phyloP scores from a whole-genome alignment of 805 yeast genomes.

The Teunomyces stri region DNA sequence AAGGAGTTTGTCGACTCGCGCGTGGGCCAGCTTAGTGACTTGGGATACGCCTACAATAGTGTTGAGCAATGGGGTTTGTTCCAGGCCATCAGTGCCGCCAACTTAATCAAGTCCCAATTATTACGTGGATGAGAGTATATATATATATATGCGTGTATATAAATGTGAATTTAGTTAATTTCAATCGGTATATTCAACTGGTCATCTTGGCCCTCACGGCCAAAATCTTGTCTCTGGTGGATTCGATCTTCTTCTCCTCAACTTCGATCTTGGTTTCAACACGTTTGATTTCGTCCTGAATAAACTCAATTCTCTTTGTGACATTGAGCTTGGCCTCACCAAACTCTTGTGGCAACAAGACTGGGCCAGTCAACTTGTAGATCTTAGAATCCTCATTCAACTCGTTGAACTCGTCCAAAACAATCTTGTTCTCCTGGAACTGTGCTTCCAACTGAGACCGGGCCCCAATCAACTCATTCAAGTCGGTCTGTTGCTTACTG shows the following conservation, averaged over 20 bases:
- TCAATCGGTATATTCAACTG: background rate
- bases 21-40: constrained; percentile 48
- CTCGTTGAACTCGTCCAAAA: constrained; percentile 69
- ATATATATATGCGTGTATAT: background rate
- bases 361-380: constrained; percentile 89
- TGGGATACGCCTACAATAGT: constrained; percentile 61
- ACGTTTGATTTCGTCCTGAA: constrained; percentile 67
- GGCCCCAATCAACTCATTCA: constrained; percentile 58
- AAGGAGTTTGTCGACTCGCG: constrained; percentile 60
- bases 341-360: constrained; percentile 83
- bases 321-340: constrained; percentile 82
- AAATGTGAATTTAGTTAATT: background rate
- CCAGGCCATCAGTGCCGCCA: constrained; percentile 60
- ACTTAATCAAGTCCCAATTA: constrained; percentile 68
- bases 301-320: constrained; percentile 85
- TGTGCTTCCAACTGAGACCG: constrained; percentile 92
- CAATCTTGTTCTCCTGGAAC: constrained; percentile 89
- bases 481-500: constrained; percentile 44
- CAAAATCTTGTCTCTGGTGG: constrained; percentile 54
- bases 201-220: constrained; percentile 39
- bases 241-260: constrained; percentile 51
- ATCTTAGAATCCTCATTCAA: constrained; percentile 71
- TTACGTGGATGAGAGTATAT: constrained; percentile 48
- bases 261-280: constrained; percentile 66
- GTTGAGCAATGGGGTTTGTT: constrained; percentile 77